Base-by-base conservation (phyloP, 2,329 filamentous ascomycete genomes). In the Ophiocordyceps australis region DNA sequence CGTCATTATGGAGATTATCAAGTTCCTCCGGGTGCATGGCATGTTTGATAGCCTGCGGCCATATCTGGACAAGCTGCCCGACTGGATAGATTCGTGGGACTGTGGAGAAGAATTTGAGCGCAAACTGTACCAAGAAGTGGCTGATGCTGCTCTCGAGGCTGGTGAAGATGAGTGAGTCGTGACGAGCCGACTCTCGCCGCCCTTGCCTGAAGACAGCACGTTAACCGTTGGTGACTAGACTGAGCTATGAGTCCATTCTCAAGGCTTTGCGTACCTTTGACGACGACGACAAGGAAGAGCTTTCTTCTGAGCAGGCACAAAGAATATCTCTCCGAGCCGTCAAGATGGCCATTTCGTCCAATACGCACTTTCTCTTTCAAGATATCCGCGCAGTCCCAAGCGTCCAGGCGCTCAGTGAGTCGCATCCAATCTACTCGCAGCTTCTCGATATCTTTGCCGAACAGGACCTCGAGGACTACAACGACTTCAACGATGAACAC, bases 401-500 rank as follows among this genome's bases (percentile, higher is more conserved):
- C 37, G 71, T 98, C 35, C 83, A 94, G 55, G 78, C 80, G 11
- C 74, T 98, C 25, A 72, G 74, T 47, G 76, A 86, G 44, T 80
- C 79, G 26, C 79, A 94, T 46, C 69, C 79, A 32, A 64, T 78
- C 36, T 81, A 86, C 55, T 85, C 80, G 41, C 82, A 95, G 55
- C 70, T 98, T 20, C 77, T 98, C 29, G 85, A 94, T 44, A 81
- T 95, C 45, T 94, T 95, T 55, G 79, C 81, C 39, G 78, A 89
- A 44, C 85, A 95, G 53, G 78, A 85, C 40, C 72, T 94, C 28
- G 85, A 95, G 48, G 82, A 93, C 54, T 93, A 89, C 60, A 79
- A 82, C 51, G 85, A 93, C 55, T 95, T 95, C 62, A 73, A 81
- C 49, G 78, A 91, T 42, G 81, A 91, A 57, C 81, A 93, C 55